A percentile compares a stretch with the other conserved stretches of the same genome.
These are phyloP conservation scores for Aspergillus clavatus DNA, from an alignment of 2,329 filamentous ascomycete genomes.

Conservation along the genomic window DNA sequence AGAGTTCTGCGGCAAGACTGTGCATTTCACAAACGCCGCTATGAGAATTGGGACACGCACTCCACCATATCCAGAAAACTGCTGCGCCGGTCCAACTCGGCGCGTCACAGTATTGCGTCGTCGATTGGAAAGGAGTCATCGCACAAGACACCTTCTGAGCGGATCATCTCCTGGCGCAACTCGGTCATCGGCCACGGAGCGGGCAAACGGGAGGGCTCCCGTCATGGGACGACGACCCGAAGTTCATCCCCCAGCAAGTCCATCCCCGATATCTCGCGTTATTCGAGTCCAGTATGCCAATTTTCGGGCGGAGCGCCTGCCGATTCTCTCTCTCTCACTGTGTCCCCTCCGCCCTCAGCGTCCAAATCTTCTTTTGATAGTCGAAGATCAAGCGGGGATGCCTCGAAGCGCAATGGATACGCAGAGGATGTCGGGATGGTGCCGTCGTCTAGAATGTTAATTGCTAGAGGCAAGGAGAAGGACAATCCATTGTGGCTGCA, in stretches of 20 bases:
- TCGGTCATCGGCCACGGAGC: conserved; percentile 54
- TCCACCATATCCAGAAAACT: conserved; percentile 71
- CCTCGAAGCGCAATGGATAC: conserved; percentile 8
- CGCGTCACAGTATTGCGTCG: conserved; percentile 48
- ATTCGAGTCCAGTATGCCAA: conserved; percentile 19
- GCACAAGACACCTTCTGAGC: conserved; percentile 58
- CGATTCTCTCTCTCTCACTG: conserved; percentile 25
- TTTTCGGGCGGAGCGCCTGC: conserved; percentile 21
- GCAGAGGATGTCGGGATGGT: conserved; percentile 7
- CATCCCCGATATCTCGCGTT: conserved; percentile 17
- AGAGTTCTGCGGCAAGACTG: conserved; percentile 96
- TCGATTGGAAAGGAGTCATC: conserved; percentile 42
- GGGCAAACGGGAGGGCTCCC: conserved; percentile 43
- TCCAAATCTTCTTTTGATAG: conserved; percentile 23
- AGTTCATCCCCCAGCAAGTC: conserved; percentile 49
- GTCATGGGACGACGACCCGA: conserved; percentile 32
- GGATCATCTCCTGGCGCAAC: conserved; percentile 85
- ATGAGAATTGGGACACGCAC: conserved; percentile 71
- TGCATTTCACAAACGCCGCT: conserved; percentile 70
- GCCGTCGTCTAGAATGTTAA: conserved; percentile 19
- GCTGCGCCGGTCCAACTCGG: conserved; percentile 51
- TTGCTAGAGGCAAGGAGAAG: conserved; percentile 22
- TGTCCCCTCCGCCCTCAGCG: conserved; percentile 25
- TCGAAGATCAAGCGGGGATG: conserved; percentile 14
- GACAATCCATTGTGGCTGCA: conserved; percentile 47